A percentile compares a stretch with the other conserved stretches of the same genome.
These are phyloP conservation scores for Colletotrichum magnum DNA, from an alignment of 2,329 filamentous ascomycete genomes.

Conservation along the genomic window DNA sequence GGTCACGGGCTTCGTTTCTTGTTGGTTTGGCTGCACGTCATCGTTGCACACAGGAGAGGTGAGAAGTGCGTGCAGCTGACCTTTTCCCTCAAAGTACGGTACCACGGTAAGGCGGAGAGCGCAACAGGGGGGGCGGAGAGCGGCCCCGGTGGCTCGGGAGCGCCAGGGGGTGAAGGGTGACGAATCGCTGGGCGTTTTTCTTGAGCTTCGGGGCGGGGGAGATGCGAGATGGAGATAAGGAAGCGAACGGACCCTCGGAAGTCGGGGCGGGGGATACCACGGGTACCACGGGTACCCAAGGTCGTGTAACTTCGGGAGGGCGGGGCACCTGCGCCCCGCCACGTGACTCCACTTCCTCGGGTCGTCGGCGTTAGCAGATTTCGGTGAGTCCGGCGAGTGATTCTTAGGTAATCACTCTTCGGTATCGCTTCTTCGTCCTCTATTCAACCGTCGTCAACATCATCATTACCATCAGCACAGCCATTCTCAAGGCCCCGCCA, in stretches of 20 bases:
- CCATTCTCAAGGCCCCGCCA: neutral
- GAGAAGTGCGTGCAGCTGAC: slow-evolving; percentile 14
- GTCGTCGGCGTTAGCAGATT: neutral
- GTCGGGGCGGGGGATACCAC: neutral
- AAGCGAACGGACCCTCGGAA: neutral
- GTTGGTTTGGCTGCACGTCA: slow-evolving; percentile 20
- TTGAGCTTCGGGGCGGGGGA: neutral
- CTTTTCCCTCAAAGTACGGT: too few relatives aligned
- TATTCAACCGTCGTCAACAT: neutral
- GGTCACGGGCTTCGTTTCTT: neutral
- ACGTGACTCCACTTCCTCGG: slow-evolving; percentile 3
- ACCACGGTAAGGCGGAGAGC: slow-evolving; percentile 4
- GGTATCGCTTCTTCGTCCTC: too few relatives aligned
- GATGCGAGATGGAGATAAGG: neutral
- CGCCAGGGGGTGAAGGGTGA: neutral
- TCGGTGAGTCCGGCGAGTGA: neutral
- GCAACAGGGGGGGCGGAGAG: slow-evolving; percentile 2
- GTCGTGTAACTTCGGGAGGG: slow-evolving; percentile 18
- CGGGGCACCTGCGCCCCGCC: slow-evolving; percentile 31
- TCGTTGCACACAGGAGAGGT: slow-evolving; percentile 4
- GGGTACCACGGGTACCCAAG: too few relatives aligned
- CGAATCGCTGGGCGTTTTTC: neutral
- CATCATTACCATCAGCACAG: neutral
- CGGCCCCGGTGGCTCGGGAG: neutral
- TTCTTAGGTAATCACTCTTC: slow-evolving; percentile 12